Conservation (phyloP, 2,329 filamentous ascomycete species). For the Plenodomus tracheiphilus region DNA sequence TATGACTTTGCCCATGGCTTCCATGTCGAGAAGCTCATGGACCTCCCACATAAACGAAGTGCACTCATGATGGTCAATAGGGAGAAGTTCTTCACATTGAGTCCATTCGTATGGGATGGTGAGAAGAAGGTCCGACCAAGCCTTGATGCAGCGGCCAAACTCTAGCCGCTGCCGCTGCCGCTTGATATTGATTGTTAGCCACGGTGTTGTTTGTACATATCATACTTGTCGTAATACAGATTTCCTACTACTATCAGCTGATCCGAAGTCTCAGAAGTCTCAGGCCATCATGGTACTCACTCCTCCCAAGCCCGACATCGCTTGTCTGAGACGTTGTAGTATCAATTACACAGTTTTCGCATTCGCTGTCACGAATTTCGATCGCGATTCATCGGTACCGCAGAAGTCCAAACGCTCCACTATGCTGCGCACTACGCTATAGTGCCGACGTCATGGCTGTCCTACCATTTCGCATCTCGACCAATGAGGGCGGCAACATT, state of each 20-base stretch:
- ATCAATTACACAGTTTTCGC: neutral
- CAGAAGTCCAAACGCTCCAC: neutral
- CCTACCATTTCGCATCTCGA: neutral
- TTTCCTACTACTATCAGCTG: too few species aligned
- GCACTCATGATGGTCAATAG: conserved; percentile 67
- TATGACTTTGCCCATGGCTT: conserved; percentile 78
- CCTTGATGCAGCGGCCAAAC: conserved; percentile 37
- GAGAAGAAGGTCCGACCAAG: conserved; percentile 41
- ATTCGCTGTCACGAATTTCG: neutral
- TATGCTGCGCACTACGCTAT: neutral
- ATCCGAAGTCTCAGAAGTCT: neutral
- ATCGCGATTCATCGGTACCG: neutral
- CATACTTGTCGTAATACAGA: neutral
- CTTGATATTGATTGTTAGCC: neutral
- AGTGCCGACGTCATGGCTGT: conserved; percentile 13
- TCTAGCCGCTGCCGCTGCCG: conserved; percentile 15
- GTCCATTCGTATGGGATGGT: conserved; percentile 54
- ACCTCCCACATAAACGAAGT: conserved; percentile 72
- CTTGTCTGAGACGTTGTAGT: too few species aligned
- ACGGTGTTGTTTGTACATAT: neutral
- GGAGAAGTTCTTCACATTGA: conserved; percentile 71
- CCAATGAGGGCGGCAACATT: conserved; percentile 1
- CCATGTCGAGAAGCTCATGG: conserved; percentile 71
- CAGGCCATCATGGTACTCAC: too few species aligned
- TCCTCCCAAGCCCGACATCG: too few species aligned